phyloP scores from a whole-genome alignment of 169 alveolate genomes.

The Perkinsus chesapeaki region DNA sequence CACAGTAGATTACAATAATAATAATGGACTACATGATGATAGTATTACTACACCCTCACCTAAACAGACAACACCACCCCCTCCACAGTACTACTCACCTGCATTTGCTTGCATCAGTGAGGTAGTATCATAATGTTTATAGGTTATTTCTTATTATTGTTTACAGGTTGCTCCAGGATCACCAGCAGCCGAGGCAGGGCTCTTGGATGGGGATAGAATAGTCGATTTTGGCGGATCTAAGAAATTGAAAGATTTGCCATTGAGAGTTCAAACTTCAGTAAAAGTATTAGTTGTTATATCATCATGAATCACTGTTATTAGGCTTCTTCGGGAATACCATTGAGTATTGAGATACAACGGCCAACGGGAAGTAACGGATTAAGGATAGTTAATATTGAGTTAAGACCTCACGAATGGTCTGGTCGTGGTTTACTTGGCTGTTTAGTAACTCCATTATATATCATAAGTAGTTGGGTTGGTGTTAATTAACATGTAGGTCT shows the following conservation, averaged over 20 bases:
- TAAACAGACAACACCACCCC: no score
- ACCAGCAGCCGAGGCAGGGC: constrained; percentile 1
- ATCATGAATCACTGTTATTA: background rate
- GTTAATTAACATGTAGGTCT: background rate
- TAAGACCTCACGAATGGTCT: background rate
- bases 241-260: background rate
- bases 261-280: background rate
- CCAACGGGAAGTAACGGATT: background rate
- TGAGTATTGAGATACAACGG: background rate
- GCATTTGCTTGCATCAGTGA: background rate
- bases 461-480: background rate
- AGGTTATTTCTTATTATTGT: no score
- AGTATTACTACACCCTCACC: no score
- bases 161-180: background rate
- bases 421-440: constrained; percentile 1
- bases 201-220: background rate
- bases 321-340: background rate
- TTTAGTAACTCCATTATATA: background rate
- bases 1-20: no score
- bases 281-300: background rate
- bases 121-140: background rate
- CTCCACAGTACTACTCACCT: no score
- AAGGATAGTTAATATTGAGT: background rate
- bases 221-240: background rate
- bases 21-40: no score